Evolutionary conservation across 2,329 filamentous ascomycete genomes (phyloP).

Genomic region (Curvularia hawaiiensis): DNA sequence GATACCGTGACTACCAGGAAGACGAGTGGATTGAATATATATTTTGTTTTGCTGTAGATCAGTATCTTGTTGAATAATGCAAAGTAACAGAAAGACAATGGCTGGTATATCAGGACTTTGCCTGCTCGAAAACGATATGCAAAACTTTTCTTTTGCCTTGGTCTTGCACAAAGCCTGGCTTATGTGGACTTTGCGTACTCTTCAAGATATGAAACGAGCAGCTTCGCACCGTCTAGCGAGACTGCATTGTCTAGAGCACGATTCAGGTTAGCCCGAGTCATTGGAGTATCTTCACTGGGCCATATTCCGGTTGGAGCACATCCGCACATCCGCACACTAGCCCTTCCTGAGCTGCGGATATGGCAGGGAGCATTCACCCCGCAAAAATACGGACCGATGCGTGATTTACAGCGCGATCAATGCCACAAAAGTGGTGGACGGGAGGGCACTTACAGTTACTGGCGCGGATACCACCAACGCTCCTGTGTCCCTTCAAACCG

Average conservation of each 20-base stretch:
- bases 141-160: slow-evolving; percentile 17
- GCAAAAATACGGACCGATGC: slow-evolving; percentile 6
- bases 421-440: slow-evolving; percentile 4
- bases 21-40: slow-evolving; percentile 20
- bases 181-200: slow-evolving; percentile 57
- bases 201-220: slow-evolving; percentile 68
- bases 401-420: slow-evolving; percentile 12
- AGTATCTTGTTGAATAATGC: slow-evolving; percentile 37
- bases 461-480: slow-evolving; percentile 82
- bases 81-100: slow-evolving; percentile 1
- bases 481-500: slow-evolving; percentile 87
- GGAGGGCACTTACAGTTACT: slow-evolving; percentile 66
- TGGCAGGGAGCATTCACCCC: slow-evolving; percentile 20
- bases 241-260: slow-evolving; percentile 72
- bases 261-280: slow-evolving; percentile 22
- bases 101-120: slow-evolving; percentile 1
- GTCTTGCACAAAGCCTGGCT: slow-evolving; percentile 21
- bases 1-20: slow-evolving; percentile 12
- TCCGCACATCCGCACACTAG: slow-evolving; percentile 1
- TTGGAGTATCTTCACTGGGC: slow-evolving; percentile 7
- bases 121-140: neutral
- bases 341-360: neutral
- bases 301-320: slow-evolving; percentile 8
- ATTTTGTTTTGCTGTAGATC: slow-evolving; percentile 15
- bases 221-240: slow-evolving; percentile 67